Conservation (phyloP, 192 early-diverging fungal genomes). For the Podila horticola region DNA sequence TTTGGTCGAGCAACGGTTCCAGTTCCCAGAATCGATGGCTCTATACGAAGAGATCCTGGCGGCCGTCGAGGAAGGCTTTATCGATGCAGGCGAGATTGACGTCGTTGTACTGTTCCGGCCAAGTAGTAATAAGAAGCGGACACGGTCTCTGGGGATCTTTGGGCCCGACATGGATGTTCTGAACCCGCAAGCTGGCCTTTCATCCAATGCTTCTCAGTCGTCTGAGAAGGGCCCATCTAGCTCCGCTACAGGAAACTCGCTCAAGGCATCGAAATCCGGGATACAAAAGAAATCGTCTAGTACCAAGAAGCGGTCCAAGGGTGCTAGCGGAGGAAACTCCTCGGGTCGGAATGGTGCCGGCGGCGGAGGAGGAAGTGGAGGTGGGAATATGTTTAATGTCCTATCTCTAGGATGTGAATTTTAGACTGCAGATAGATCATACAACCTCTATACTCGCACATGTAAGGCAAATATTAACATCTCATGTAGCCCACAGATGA, state of each 20-base stretch:
- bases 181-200: slow-evolving; percentile 11
- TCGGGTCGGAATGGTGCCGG: background rate
- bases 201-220: background rate
- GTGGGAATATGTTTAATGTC: slow-evolving; percentile 53
- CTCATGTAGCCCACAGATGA: too few relatives aligned
- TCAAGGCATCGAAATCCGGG: slow-evolving; percentile 20
- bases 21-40: slow-evolving; percentile 13
- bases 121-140: background rate
- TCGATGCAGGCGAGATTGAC: slow-evolving; percentile 47
- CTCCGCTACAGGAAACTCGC: background rate
- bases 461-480: too few relatives aligned
- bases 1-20: slow-evolving; percentile 36
- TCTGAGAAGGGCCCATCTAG: background rate
- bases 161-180: slow-evolving; percentile 44
- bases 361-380: slow-evolving; percentile 4
- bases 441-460: too few relatives aligned
- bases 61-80: slow-evolving; percentile 43
- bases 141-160: slow-evolving; percentile 34
- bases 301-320: slow-evolving; percentile 22
- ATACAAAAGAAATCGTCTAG: slow-evolving; percentile 43
- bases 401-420: slow-evolving; percentile 49
- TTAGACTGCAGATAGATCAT: slow-evolving; percentile 12
- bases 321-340: background rate
- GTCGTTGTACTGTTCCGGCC: slow-evolving; percentile 46
- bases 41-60: slow-evolving; percentile 41